A percentile compares a stretch with the other conserved stretches of the same genome.
These are phyloP conservation scores for Pachysolen tannophilus DNA, from an alignment of 805 yeast genomes.

Conservation along the genomic window DNA sequence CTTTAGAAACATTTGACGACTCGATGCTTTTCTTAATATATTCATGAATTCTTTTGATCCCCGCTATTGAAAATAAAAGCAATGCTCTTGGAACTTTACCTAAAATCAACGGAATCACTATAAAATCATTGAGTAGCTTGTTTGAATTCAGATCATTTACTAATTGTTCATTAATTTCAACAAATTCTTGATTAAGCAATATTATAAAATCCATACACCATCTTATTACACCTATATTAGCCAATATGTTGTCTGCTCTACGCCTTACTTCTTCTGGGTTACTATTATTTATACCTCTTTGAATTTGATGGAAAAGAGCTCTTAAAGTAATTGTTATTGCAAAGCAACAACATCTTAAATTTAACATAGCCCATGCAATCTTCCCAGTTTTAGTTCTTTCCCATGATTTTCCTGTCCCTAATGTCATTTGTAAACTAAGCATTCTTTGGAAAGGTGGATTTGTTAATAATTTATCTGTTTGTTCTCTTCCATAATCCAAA, in stretches of 20 bases:
- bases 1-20: constrained; percentile 31
- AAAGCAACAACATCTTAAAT: constrained; percentile 64
- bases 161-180: constrained; percentile 31
- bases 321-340: constrained; percentile 58
- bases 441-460: constrained; percentile 74
- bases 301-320: constrained; percentile 56
- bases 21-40: constrained; percentile 49
- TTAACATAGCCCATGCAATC: constrained; percentile 57
- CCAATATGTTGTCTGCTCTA: constrained; percentile 56
- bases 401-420: constrained; percentile 44
- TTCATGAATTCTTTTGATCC: constrained; percentile 54
- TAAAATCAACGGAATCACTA: constrained; percentile 51
- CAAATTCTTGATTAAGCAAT: constrained; percentile 63
- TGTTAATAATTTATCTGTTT: constrained; percentile 65
- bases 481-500: constrained; percentile 63
- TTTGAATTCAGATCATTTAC: constrained; percentile 14
- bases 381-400: constrained; percentile 30
- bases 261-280: constrained; percentile 41
- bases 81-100: constrained; percentile 67
- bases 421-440: constrained; percentile 56
- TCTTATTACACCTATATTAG: constrained; percentile 68
- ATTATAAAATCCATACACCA: constrained; percentile 82
- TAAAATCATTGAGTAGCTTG: constrained; percentile 17
- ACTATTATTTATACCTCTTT: constrained; percentile 36
- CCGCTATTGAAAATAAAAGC: constrained; percentile 56